Base-by-base conservation (phyloP, 2,329 filamentous ascomycete genomes). In the Venturiaceae sp. region DNA sequence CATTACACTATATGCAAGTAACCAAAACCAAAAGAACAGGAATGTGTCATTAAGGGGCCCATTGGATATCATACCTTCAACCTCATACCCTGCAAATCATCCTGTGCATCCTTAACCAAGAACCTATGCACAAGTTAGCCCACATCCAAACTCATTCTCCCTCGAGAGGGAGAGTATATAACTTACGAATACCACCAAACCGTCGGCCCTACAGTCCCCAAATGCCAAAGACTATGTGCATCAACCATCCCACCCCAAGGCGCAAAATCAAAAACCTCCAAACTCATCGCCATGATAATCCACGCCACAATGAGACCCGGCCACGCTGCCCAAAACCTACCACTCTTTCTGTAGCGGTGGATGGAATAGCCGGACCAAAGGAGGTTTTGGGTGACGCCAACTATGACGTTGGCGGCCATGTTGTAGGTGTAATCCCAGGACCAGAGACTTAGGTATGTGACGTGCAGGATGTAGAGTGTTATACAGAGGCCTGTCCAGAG, bases 401-500 rank as follows among this genome's bases (percentile, higher is more conserved):
- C 83, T 3, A 81, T 83, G 21, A 99, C 88, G 67, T 97, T 99
- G 55, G 92, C 94, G 1, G 87, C 84, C 91, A 99, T 97, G 71
- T 99, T 99, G 75, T 99, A 99, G 5, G 87, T 88, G 71, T 99
- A 99, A 72, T 97, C 88, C 88, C 94, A 99, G 19, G 80, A 78
- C 78, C 92, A 89, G 64, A 90, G 83, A 68, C 87, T 90, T 58
- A 99, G 79, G 71, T 96, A 99, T 50, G 77, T 81, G 53, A 96
- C 84, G 69, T 99, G 94, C 58, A 81, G 76, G 28, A 79, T 68
- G 71, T 95, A 99, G 56, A 95, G 74, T 14, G 74, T 63, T 28
- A 83, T 70, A 69, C 94, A 99, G 7, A 89, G 64, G 13, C 79
- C 67, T 0, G 90, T 92, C 92, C 92, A 97, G 23, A 83, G 68